Conservation (phyloP, 345 rosid genomes). For the Jatropha curcas region DNA sequence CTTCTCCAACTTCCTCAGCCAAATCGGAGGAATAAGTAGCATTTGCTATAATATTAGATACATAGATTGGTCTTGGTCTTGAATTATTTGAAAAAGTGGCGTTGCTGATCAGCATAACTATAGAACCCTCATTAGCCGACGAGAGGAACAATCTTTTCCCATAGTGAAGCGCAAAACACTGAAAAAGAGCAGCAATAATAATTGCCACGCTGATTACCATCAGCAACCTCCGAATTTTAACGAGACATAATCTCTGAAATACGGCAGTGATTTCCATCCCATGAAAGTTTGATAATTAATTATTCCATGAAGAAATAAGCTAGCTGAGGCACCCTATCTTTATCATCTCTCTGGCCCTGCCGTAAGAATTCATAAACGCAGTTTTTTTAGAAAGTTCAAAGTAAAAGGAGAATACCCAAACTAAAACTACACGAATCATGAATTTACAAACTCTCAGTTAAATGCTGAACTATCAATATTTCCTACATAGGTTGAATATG, state of each 20-base stretch:
- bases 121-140: constrained; percentile 27
- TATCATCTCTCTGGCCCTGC: background rate
- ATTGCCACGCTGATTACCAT: constrained; percentile 37
- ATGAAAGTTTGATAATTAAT: constrained; percentile 7
- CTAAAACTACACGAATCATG: too few species aligned
- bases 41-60: constrained; percentile 15
- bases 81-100: constrained; percentile 26
- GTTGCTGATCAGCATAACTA: constrained; percentile 19
- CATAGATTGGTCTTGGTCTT: constrained; percentile 6
- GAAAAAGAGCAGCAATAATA: constrained; percentile 40
- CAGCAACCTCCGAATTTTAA: constrained; percentile 50
- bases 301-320: background rate
- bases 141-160: constrained; percentile 21
- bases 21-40: constrained; percentile 28
- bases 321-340: background rate
- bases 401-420: too few species aligned
- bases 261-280: constrained; percentile 36
- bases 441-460: background rate
- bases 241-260: constrained; percentile 33
- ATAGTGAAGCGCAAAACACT: constrained; percentile 44
- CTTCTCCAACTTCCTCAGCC: constrained; percentile 25
- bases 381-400: background rate
- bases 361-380: background rate
- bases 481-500: too few species aligned
- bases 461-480: background rate